Base-by-base conservation (phyloP, 202 grass and related monocot species). In the Elaeis oleifera region DNA sequence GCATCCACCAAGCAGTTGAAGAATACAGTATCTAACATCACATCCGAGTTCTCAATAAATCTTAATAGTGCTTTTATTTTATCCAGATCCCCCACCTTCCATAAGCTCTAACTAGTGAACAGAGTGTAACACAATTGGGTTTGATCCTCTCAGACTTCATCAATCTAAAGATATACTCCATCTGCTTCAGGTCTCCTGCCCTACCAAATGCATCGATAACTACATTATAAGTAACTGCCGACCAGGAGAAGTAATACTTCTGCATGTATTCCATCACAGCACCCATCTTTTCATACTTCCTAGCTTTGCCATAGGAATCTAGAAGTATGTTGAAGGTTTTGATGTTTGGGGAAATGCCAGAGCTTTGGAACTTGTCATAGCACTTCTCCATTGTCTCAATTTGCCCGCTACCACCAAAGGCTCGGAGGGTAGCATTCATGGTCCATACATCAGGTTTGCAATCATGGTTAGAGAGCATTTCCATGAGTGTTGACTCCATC, bases 1-100 rank as follows among this genome's bases (percentile, higher is more conserved):
- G 88, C 84, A 69, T 97, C 92, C n/a, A 89, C 88, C 82, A 97
- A 89, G 76, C 92, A 97, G 74, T 97, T 97, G 44, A 89, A 92
- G 65, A 97, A 92, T 50, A 89, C 81, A 14, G 80, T 83, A 69
- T 97, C 92, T 70, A 97, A 75, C 7, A 84, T 77, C 59, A 83
- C 71, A 53, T 97, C 92, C 11, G 79, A 89, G 63, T 97, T 97
- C 74, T 89, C 84, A 5, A 89, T 49, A 6, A 86, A 79, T 70
- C 66, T 86, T 54, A 97, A 22, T 3, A 86, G 82, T 13, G 84
- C 71, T 18, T 77, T 79, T 89, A 92, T 92, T 82, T 91, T 92
- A 53, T 85, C 73, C 24, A 67, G 83, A 64, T 84, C 74, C 13
- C 56, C 88, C 18, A 72, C 71, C 84, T 92, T 69, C 94, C 88